These are phyloP conservation scores for Crataegus laevigata DNA, from an alignment of 306 rosid genomes.

Conservation along the genomic window DNA sequence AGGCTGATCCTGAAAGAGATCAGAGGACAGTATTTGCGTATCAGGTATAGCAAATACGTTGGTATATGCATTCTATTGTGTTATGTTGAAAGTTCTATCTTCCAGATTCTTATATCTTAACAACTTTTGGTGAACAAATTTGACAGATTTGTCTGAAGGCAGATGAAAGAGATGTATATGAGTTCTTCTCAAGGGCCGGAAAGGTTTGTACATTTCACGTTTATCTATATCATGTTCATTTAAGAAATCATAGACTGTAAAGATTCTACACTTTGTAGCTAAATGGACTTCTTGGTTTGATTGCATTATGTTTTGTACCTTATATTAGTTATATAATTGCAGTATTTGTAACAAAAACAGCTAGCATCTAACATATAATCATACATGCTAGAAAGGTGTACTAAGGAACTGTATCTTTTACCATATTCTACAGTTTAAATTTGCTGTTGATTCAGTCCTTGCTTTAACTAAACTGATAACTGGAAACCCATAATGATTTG, in stretches of 20 bases:
- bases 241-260: not conserved
- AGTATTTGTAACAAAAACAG: not conserved
- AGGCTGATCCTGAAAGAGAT: conserved; percentile 94
- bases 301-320: too few relatives aligned
- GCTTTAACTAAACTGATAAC: not conserved
- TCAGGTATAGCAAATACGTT: conserved; percentile 50
- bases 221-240: not conserved
- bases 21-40: conserved; percentile 98
- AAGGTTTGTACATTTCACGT: conserved; percentile 50
- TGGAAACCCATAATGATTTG: not conserved
- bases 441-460: not conserved
- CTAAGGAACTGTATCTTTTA: not conserved
- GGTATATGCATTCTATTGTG: not conserved
- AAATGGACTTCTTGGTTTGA: not conserved
- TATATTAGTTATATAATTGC: not conserved
- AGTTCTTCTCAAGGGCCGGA: conserved; percentile 92
- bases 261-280: not conserved
- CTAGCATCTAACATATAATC: not conserved
- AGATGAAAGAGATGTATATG: conserved; percentile 88
- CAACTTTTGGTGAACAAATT: conserved; percentile 4
- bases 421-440: too few relatives aligned
- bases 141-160: conserved; percentile 89
- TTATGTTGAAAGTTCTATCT: conserved; percentile 9
- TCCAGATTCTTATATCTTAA: not conserved
- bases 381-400: not conserved